A percentile compares a stretch with the other conserved stretches of the same genome.
These are phyloP conservation scores for Axilococcus clingmanii DNA, from an alignment of 139 green algal species.

Conservation along the genomic window DNA sequence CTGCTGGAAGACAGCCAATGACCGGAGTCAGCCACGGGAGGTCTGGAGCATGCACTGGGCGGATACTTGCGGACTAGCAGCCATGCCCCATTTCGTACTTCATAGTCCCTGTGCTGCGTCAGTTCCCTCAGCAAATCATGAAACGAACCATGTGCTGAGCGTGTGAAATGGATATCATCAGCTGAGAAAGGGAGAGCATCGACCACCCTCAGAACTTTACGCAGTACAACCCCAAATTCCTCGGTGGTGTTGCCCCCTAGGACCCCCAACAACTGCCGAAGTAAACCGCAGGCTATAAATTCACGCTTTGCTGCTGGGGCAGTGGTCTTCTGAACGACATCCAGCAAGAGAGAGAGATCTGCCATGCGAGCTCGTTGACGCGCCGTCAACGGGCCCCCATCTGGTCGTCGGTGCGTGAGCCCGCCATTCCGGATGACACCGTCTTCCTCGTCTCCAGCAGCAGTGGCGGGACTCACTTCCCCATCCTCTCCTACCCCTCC, in stretches of 20 bases:
- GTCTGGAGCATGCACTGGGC: slow-evolving; percentile 26
- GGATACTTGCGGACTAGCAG: slow-evolving; percentile 53
- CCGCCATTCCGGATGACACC: slow-evolving; percentile 9
- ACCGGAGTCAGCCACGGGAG: slow-evolving; percentile 8
- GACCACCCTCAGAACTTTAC: slow-evolving; percentile 45
- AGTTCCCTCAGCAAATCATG: slow-evolving; percentile 57
- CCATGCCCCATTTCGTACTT: slow-evolving; percentile 46
- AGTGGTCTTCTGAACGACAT: slow-evolving; percentile 67
- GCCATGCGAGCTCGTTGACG: slow-evolving; percentile 71
- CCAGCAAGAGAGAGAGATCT: slow-evolving; percentile 77
- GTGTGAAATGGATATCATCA: slow-evolving; percentile 50
- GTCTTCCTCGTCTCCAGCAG: neutral
- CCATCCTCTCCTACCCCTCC: neutral
- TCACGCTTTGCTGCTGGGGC: slow-evolving; percentile 25
- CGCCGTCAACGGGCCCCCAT: slow-evolving; percentile 31
- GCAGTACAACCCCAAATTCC: slow-evolving; percentile 53
- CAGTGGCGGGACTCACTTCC: neutral
- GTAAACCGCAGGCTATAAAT: slow-evolving; percentile 59
- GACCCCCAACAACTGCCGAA: slow-evolving; percentile 57
- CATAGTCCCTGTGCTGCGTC: slow-evolving; percentile 40
- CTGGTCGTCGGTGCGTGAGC: slow-evolving; percentile 20
- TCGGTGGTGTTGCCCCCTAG: slow-evolving; percentile 41
- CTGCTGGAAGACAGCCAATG: neutral
- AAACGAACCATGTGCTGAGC: slow-evolving; percentile 72
- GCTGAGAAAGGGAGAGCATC: slow-evolving; percentile 55